Conservation (phyloP, 495 filamentous ascomycete species). For the Paragyromitra xinjiangensis region DNA sequence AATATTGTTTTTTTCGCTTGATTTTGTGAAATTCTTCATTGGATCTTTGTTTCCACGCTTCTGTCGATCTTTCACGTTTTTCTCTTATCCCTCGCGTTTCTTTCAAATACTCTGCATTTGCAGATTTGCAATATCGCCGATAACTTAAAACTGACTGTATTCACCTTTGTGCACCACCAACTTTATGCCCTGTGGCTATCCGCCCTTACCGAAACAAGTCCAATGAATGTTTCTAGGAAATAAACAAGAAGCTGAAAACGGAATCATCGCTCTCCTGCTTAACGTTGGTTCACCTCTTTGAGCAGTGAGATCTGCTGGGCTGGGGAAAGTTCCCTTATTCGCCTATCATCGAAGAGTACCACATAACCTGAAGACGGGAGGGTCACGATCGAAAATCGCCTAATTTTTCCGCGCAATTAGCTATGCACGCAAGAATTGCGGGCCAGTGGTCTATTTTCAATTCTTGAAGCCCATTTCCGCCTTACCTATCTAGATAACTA, state of each 20-base stretch:
- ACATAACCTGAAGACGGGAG: slow-evolving; percentile 22
- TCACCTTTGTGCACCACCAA: neutral
- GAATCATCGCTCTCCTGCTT: slow-evolving; percentile 19
- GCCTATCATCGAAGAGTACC: slow-evolving; percentile 3
- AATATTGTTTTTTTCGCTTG: neutral
- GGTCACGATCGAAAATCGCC: slow-evolving; percentile 44
- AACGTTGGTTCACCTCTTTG: slow-evolving; percentile 24
- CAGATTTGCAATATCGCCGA: slow-evolving; percentile 30
- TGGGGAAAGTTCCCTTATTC: slow-evolving; percentile 36
- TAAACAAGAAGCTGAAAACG: slow-evolving; percentile 25
- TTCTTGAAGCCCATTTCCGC: neutral
- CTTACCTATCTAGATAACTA: slow-evolving; percentile 37
- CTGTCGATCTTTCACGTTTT: slow-evolving; percentile 25
- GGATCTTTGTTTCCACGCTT: slow-evolving; percentile 12
- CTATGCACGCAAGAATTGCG: slow-evolving; percentile 14
- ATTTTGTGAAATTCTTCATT: slow-evolving; percentile 3
- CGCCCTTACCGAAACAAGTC: slow-evolving; percentile 31
- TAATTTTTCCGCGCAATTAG: slow-evolving; percentile 16
- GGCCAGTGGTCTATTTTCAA: slow-evolving; percentile 18
- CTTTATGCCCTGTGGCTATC: slow-evolving; percentile 23
- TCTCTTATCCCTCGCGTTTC: slow-evolving; percentile 23
- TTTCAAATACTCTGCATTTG: slow-evolving; percentile 23
- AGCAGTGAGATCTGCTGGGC: slow-evolving; percentile 13
- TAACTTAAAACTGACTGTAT: slow-evolving; percentile 13
- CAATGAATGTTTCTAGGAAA: slow-evolving; percentile 21